Base-by-base conservation (phyloP, 768 basidiomycete species). In the Leccinum olivaceopallidum region DNA sequence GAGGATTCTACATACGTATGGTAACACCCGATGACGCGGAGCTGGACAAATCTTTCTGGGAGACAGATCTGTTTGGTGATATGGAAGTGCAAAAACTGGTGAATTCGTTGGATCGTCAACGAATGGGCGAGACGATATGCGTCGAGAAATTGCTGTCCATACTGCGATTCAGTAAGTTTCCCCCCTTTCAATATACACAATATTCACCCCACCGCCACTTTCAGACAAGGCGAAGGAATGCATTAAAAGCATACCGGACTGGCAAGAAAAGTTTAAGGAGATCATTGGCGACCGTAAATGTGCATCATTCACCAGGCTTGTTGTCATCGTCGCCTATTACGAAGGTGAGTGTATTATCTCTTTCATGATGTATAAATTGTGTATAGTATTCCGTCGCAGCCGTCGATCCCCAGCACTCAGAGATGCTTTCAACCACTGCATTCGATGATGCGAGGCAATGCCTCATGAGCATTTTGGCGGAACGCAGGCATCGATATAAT, bases 401-500 rank as follows among this genome's bases (percentile, higher is more conserved):
- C 22, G 56, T 18, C 48, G 63, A 65, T 48, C 30, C 32, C 6
- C 52, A 42, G 6, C 12, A 51, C 10, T 18, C 52, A 1, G 42
- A 61, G n/a, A 13, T 13, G 10, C 53, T 54, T 48, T 6, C 60
- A 6, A 42, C 53, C 10, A 52, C 34, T 6, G 26, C 56, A 13
- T 62, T 65, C 12, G 48, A 69, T n/a, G 58, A 61, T 9, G 70
- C 67, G 20, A 65, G 48, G 62, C 18, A 50, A 20, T 63, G 57
- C 47, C 48, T 69, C 18, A 37, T 36, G 5, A 22, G 7, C 2
- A 62, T 70, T 20, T 22, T 70, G 5, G 32, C 32, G 6, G 12
- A 6, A 12, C 67, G 48, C 37, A 60, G 59, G n/a, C 69, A 70
- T 39, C 59, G 60, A n/a, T 63, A 71, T 34, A 56, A 58, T 26